Base-by-base conservation (phyloP, 2,329 filamentous ascomycete genomes). In the Fusarium nelsonii region DNA sequence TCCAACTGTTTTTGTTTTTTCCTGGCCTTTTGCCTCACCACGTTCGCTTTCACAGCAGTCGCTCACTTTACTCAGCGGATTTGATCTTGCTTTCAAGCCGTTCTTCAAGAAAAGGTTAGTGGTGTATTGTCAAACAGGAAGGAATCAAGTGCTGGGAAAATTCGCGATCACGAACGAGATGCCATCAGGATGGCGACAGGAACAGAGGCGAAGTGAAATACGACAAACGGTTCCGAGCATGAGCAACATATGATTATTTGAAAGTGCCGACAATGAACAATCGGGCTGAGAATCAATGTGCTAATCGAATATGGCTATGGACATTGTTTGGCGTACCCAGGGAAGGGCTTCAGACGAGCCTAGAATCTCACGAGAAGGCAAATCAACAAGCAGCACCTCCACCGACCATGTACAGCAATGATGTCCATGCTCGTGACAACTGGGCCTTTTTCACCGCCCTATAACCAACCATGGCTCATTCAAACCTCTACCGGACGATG, bases 31-130 rank as follows among this genome's bases (percentile, higher is more conserved):
- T 59, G 65, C 65, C 71, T 71, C 61, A 71, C 58, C 59, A 77
- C 78, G 54, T 72, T 78, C 77, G 65, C 74, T 78, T 73, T 56
- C 63, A 68, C 48, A 70, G 67, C 66, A 67, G 74, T 74, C 67
- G 52, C 65, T 77, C 70, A 69, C 65, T 71, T 65, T 64, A 40
- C 59, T 51, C 23, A 59, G 52, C 65, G 69, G 69, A 69, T 54
- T 62, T 37, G 45, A 63, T 45, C 26, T 52, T 28, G 33, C 8
- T 46, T 63, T 40, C 32, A 40, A 46, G 43, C 28, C 51, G 59
- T 63, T 73, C 70, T 68, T 41, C 37, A 68, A 65, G 36, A 70
- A 69, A 58, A 74, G 72, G 72, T 74, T 53, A 74, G 72, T 74
- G 40, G 44, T 51, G 36, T 26, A 37, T 33, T 20, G 16, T 18